phyloP scores from a whole-genome alignment of 1,139 yeast genomes.

The Candida sp. region DNA sequence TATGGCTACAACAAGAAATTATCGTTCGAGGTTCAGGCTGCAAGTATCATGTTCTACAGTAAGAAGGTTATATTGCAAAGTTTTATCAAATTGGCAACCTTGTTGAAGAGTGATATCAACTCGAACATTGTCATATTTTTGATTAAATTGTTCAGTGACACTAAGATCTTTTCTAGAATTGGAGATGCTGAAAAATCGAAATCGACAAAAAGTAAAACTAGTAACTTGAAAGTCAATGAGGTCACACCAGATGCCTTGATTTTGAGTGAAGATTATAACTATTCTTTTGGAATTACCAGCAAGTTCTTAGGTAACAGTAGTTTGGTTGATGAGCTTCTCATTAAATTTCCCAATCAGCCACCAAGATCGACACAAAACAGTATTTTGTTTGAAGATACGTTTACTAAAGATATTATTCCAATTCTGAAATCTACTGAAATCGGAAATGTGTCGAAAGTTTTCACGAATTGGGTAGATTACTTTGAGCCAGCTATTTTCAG shows the following conservation, averaged over 20 bases:
- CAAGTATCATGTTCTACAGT: conserved; percentile 31
- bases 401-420: conserved; percentile 5
- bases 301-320: conserved; percentile 19
- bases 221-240: conserved; percentile 19
- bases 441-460: conserved; percentile 2
- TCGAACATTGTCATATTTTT: conserved; percentile 40
- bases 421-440: conserved; percentile 4
- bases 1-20: conserved; percentile 17
- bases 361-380: conserved; percentile 2
- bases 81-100: conserved; percentile 26
- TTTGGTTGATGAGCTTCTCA: conserved; percentile 23
- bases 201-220: conserved; percentile 20
- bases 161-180: conserved; percentile 28
- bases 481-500: conserved; percentile 25
- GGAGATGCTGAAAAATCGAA: conserved; percentile 18
- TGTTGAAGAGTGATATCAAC: conserved; percentile 35
- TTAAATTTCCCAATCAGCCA: conserved; percentile 9
- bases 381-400: conserved; percentile 14
- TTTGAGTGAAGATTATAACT: conserved; percentile 32
- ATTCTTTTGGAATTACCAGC: conserved; percentile 40
- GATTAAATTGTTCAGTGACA: conserved; percentile 37
- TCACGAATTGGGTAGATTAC: conserved; percentile 27
- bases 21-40: conserved; percentile 24
- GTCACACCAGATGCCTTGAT: conserved; percentile 17
- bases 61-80: conserved; percentile 34